Evolutionary conservation across 306 rosid species (phyloP), one percentile per base, ranked within the genome.

Genomic region (Dryas alaskensis): DNA sequence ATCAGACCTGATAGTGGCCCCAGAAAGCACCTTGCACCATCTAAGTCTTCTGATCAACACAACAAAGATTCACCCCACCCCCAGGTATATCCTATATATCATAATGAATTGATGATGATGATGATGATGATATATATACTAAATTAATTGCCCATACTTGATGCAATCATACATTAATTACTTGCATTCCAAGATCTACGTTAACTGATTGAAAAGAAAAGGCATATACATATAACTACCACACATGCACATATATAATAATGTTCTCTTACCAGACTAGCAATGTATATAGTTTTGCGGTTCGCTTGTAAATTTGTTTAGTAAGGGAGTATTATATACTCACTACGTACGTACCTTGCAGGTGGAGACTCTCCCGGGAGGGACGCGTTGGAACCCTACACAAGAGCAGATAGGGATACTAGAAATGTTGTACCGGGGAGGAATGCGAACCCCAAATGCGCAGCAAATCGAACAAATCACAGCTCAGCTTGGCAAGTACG

Each of bases 341-440:
- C 2, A 31, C 37, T 31, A 31, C 37, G 37, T 31, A 31, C 3
- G 37, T 31, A 31, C 3, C 2, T 1, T 17, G 42, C 76, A 86
- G 89, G 92, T 87, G 27, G 99, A 94, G 66, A 79, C 90, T 49
- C 99, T 85, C 61, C 92, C 92, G 0, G 97, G 97, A 73, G 97
- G 99, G 75, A 92, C 97, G 46, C 69, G 99, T 55, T 94, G 99
- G 99, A 94, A 92, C 72, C 99, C 97, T 0, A 94, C 99, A 3
- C 99, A 94, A 80, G 99, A 94, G 69, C 97, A 94, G 78, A 94
- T 94, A 73, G 89, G 96, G 25, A 94, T 94, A 86, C 68, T 94
- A 75, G 99, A 94, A 84, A 92, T 85, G 90, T 75, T 94, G 61
- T 94, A 94, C 64, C 86, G 78, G 67, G 87, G 86, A 50, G 99